These are phyloP conservation scores for Fusarium sp. DNA, from an alignment of 2,329 filamentous ascomycete genomes.

Conservation along the genomic window DNA sequence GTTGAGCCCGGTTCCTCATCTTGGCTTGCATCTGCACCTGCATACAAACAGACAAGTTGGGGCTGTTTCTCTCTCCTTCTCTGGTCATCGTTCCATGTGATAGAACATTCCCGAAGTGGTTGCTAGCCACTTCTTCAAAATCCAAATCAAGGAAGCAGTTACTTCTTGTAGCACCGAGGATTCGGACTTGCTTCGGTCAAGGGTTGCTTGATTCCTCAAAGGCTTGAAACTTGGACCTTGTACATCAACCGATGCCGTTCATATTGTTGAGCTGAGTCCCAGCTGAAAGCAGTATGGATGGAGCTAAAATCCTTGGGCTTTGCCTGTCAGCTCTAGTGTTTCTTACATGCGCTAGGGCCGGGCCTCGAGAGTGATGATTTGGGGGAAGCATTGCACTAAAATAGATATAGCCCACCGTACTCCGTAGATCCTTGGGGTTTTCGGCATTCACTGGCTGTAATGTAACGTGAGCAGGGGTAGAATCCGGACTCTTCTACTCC, in stretches of 20 bases:
- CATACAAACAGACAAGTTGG: background rate
- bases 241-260: background rate
- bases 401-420: background rate
- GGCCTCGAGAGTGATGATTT: constrained; percentile 14
- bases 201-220: background rate
- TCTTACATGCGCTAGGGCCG: constrained; percentile 14
- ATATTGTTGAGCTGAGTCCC: background rate
- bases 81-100: background rate
- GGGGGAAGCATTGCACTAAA: background rate
- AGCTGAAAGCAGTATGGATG: constrained; percentile 13
- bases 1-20: background rate
- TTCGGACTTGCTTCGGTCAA: background rate
- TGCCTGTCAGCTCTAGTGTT: constrained; percentile 18
- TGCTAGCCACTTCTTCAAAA: background rate
- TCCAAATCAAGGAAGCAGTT: background rate
- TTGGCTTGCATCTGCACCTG: background rate
- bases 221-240: background rate
- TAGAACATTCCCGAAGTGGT: constrained; percentile 3
- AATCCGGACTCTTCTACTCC: background rate
- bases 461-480: background rate
- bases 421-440: too few relatives aligned
- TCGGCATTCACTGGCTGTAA: too few relatives aligned
- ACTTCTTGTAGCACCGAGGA: background rate
- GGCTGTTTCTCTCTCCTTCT: background rate
- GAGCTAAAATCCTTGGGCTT: constrained; percentile 13